These are phyloP conservation scores for Daldinia sp. DNA, from an alignment of 2,329 filamentous ascomycete genomes.

Conservation along the genomic window DNA sequence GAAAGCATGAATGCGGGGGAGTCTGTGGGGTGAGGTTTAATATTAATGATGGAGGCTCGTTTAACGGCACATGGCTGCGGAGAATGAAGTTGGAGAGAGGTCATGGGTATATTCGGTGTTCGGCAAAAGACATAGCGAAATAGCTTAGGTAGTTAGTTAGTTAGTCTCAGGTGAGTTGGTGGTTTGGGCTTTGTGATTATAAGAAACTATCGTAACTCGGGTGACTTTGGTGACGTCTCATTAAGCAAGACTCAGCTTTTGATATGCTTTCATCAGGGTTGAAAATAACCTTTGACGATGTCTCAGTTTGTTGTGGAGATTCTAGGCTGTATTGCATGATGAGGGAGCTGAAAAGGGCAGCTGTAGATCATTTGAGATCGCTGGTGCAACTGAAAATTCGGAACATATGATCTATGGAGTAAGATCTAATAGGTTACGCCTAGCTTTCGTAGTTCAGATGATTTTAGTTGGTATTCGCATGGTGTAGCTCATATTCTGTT, in stretches of 20 bases:
- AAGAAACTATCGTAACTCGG: constrained; percentile 15
- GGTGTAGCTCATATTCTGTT: constrained; percentile 10
- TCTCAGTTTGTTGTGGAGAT: neutral
- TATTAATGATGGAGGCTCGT: constrained; percentile 30
- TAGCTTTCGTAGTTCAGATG: constrained; percentile 33
- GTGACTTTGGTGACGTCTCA: neutral
- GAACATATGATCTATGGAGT: constrained; percentile 35
- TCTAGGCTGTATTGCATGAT: constrained; percentile 11
- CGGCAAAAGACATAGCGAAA: constrained; percentile 36
- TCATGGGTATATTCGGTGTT: constrained; percentile 35
- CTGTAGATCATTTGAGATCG: constrained; percentile 34
- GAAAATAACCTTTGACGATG: constrained; percentile 4
- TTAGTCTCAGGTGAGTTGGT: constrained; percentile 1
- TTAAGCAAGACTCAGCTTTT: constrained; percentile 8
- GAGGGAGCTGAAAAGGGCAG: constrained; percentile 24
- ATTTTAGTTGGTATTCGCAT: constrained; percentile 24
- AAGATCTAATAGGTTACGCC: constrained; percentile 24
- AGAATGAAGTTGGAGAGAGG: constrained; percentile 32
- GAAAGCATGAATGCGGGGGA: constrained; percentile 39
- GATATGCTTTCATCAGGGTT: constrained; percentile 3
- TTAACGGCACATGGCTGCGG: constrained; percentile 38
- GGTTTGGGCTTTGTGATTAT: neutral
- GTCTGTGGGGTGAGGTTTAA: constrained; percentile 36
- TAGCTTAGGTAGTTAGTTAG: neutral
- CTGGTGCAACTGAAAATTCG: constrained; percentile 26